These are phyloP conservation scores for Drechslerella dactyloides DNA, from an alignment of 2,329 filamentous ascomycete genomes.

Conservation along the genomic window DNA sequence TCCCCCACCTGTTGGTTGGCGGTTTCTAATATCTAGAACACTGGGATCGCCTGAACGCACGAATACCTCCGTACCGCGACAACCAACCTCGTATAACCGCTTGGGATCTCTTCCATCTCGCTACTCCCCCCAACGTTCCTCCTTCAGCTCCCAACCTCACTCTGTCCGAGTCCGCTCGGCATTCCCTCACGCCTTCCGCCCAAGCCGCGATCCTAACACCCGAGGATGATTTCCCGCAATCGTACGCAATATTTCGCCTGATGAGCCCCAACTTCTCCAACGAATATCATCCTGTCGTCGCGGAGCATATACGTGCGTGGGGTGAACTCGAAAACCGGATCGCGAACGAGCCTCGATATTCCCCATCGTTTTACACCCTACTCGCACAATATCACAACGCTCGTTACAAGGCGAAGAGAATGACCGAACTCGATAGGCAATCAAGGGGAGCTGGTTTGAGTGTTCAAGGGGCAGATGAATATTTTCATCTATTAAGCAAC, in stretches of 20 bases:
- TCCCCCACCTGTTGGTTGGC: background rate
- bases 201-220: slow-evolving; percentile 25
- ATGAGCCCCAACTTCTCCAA: slow-evolving; percentile 43
- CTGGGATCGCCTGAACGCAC: slow-evolving; percentile 44
- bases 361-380: slow-evolving; percentile 33
- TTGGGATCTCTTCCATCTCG: slow-evolving; percentile 45
- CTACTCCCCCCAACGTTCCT: slow-evolving; percentile 20
- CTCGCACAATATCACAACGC: slow-evolving; percentile 48
- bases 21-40: slow-evolving; percentile 28
- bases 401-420: slow-evolving; percentile 43
- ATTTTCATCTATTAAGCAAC: slow-evolving; percentile 32
- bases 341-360: slow-evolving; percentile 36
- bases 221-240: slow-evolving; percentile 41
- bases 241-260: slow-evolving; percentile 38
- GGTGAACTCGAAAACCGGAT: slow-evolving; percentile 36
- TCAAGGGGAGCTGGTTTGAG: slow-evolving; percentile 33
- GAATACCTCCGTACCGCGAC: slow-evolving; percentile 38
- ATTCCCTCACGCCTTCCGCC: slow-evolving; percentile 30
- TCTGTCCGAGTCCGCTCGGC: slow-evolving; percentile 28
- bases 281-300: slow-evolving; percentile 45
- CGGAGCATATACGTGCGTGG: slow-evolving; percentile 41
- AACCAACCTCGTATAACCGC: slow-evolving; percentile 45
- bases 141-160: slow-evolving; percentile 13
- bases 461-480: slow-evolving; percentile 29
- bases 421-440: slow-evolving; percentile 49